phyloP scores from a whole-genome alignment of 345 rosid species.

The Psidium friedrichsthalianum region DNA sequence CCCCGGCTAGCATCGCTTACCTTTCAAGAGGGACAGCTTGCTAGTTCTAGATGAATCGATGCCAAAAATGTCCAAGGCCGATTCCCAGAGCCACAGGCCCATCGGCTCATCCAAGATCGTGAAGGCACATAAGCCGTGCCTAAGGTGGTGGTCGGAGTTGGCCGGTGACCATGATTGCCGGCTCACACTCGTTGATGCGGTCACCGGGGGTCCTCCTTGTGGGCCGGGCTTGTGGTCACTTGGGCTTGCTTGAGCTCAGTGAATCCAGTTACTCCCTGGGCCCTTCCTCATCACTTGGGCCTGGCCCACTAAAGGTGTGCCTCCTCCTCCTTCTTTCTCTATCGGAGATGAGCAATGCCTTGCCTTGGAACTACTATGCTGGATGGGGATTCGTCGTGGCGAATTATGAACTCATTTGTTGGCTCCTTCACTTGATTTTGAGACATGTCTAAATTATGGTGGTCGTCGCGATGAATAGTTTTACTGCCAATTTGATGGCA shows the following conservation, averaged over 20 bases:
- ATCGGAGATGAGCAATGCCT: too few species aligned
- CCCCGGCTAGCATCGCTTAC: background rate
- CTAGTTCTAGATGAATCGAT: background rate
- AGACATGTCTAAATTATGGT: background rate
- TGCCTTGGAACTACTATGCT: too few species aligned
- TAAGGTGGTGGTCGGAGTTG: background rate
- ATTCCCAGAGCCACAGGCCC: background rate
- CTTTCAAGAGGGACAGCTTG: background rate
- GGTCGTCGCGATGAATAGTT: background rate
- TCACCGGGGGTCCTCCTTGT: background rate
- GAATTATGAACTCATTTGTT: too few species aligned
- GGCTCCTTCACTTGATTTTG: background rate
- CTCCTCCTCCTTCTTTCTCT: too few species aligned
- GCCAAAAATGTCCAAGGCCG: background rate
- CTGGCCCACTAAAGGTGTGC: too few species aligned
- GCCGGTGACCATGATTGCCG: background rate
- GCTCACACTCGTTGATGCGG: background rate
- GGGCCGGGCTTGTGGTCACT: background rate
- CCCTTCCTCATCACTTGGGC: background rate
- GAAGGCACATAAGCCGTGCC: rapidly evolving
- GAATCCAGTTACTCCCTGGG: background rate
- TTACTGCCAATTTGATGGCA: background rate
- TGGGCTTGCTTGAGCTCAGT: background rate
- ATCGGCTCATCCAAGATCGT: background rate
- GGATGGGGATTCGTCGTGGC: too few species aligned